A percentile compares a stretch with the other conserved stretches of the same genome.
phyloP scores from a whole-genome alignment of 306 rosid genomes.

The Vicia faba region DNA sequence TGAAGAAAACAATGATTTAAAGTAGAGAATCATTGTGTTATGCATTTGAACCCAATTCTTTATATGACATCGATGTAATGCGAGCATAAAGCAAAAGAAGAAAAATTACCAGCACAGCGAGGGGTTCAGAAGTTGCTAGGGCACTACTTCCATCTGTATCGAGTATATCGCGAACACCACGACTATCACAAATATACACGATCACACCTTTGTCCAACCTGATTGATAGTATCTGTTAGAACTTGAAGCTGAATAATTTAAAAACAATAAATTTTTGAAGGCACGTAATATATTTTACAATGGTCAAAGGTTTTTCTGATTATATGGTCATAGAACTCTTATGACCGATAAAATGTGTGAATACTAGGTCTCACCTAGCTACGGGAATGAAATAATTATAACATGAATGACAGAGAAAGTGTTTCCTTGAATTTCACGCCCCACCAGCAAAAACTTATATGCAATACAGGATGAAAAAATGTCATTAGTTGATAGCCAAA shows the following conservation, averaged over 20 bases:
- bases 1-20: no score
- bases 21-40: no score
- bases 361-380: background rate
- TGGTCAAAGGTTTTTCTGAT: constrained; percentile 35
- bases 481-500: constrained; percentile 27
- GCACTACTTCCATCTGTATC: constrained; percentile 95
- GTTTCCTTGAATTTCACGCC: constrained; percentile 14
- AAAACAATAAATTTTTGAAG: background rate
- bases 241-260: constrained; percentile 23
- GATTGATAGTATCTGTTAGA: constrained; percentile 47
- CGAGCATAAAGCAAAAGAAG: constrained; percentile 8
- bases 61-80: background rate
- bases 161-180: constrained; percentile 89
- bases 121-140: constrained; percentile 81
- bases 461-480: constrained; percentile 27
- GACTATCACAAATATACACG: constrained; percentile 86
- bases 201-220: constrained; percentile 99
- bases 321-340: constrained; percentile 25
- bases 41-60: no score
- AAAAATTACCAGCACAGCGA: constrained; percentile 79
- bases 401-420: constrained; percentile 20
- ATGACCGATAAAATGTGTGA: constrained; percentile 3
- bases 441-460: background rate
- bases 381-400: constrained; percentile 25
- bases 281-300: constrained; percentile 9